phyloP scores from a whole-genome alignment of 148 eudicot species.

The Arctostaphylos glauca region DNA sequence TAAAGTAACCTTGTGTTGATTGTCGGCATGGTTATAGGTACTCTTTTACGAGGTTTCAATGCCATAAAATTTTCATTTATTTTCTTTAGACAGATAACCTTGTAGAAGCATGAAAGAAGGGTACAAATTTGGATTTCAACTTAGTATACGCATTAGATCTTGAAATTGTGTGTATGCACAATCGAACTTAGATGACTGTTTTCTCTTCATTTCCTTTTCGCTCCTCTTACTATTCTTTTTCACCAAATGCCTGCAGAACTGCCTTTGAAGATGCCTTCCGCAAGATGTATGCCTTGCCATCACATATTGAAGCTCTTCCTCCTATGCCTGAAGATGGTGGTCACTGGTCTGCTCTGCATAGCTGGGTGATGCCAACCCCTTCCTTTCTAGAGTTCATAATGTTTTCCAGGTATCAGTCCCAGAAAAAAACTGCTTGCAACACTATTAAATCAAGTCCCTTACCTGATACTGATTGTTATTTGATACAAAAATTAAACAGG shows the following conservation, averaged over 20 bases:
- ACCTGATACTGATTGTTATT: not conserved
- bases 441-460: not conserved
- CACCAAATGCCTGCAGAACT: slow-evolving; percentile 45
- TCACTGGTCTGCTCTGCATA: slow-evolving; percentile 85
- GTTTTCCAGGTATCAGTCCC: slow-evolving; percentile 67
- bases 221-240: not conserved
- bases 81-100: not conserved
- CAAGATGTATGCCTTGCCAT: slow-evolving; percentile 83
- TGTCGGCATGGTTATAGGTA: not conserved
- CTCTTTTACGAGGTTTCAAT: not conserved
- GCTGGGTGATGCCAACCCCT: slow-evolving; percentile 99
- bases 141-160: not conserved
- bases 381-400: slow-evolving; percentile 90
- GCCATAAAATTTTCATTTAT: not conserved
- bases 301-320: slow-evolving; percentile 77
- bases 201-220: not conserved
- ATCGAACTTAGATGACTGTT: not conserved
- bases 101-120: not conserved
- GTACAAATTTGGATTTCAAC: not conserved
- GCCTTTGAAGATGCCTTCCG: slow-evolving; percentile 82
- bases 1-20: too few relatives aligned
- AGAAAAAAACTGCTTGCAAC: not conserved
- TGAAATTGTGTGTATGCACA: not conserved
- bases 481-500: slow-evolving; percentile 37
- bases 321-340: slow-evolving; percentile 97